Conservation (phyloP, 2,329 filamentous ascomycete genomes). For the Botrytis sinoallii region DNA sequence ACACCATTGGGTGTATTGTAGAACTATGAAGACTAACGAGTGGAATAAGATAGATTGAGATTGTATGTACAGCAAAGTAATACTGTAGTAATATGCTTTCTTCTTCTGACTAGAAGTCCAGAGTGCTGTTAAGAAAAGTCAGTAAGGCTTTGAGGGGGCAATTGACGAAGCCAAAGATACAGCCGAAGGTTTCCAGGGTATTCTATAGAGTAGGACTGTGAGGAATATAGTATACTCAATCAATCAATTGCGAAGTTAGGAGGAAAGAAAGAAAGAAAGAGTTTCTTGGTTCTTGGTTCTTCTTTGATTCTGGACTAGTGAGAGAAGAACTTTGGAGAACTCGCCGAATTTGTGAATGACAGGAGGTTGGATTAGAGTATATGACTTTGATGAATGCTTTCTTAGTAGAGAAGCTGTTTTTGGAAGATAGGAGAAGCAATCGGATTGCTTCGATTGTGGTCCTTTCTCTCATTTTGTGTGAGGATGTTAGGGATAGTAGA, state of each 20-base stretch:
- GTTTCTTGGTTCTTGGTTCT: too few species aligned
- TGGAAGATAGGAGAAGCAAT: background rate
- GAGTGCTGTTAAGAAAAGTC: background rate
- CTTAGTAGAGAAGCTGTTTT: rapidly evolving
- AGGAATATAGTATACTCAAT: background rate
- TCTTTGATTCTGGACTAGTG: background rate
- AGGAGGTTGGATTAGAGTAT: rapidly evolving
- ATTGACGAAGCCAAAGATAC: background rate
- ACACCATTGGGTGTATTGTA: background rate
- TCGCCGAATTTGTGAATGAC: too few species aligned
- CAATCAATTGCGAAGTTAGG: rapidly evolving
- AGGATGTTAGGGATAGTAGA: too few species aligned
- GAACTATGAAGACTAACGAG: background rate
- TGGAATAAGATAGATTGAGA: background rate
- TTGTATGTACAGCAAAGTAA: background rate
- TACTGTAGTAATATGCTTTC: background rate
- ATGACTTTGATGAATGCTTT: background rate
- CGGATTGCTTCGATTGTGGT: background rate
- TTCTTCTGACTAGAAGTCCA: background rate
- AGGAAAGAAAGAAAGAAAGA: too few species aligned
- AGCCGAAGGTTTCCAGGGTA: rapidly evolving
- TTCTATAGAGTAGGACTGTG: too few species aligned
- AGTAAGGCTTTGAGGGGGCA: background rate
- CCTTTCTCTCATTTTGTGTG: too few species aligned
- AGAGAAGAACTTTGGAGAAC: too few species aligned